phyloP scores from a whole-genome alignment of 768 basidiomycete genomes.

The Lentinula sp. region DNA sequence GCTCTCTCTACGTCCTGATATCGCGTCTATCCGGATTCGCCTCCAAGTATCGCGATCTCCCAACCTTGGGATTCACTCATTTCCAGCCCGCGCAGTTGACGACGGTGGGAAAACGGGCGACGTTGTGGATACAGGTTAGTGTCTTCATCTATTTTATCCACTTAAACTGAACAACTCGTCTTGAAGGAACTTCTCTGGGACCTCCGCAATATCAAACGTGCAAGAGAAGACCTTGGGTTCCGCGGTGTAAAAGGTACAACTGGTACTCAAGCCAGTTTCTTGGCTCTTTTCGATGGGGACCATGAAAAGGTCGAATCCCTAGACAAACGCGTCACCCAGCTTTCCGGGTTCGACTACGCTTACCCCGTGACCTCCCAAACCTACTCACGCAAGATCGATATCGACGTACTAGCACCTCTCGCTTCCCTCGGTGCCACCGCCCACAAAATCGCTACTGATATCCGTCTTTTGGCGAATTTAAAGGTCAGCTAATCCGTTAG shows the following conservation, averaged over 20 bases:
- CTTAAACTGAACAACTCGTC: no score
- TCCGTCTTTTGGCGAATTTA: constrained; percentile 88
- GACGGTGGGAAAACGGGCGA: constrained; percentile 95
- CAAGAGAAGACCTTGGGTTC: constrained; percentile 90
- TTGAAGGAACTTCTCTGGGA: constrained; percentile 91
- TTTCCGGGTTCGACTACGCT: constrained; percentile 89
- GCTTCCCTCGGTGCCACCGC: constrained; percentile 92
- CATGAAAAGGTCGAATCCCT: constrained; percentile 94
- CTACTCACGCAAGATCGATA: constrained; percentile 95
- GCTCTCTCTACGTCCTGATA: constrained; percentile 86
- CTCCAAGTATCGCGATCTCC: constrained; percentile 76
- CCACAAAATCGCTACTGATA: constrained; percentile 96
- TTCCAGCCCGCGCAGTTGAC: constrained; percentile 99
- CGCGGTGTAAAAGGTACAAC: constrained; percentile 99
- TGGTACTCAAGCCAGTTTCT: constrained; percentile 95
- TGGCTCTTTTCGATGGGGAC: constrained; percentile 90
- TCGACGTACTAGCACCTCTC: constrained; percentile 86
- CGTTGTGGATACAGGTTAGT: constrained; percentile 88
- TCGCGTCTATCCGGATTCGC: constrained; percentile 85
- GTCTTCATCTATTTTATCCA: background rate
- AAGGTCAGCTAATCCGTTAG: constrained; percentile 39
- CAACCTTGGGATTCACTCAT: constrained; percentile 96
- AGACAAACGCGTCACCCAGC: constrained; percentile 82
- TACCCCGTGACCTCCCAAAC: constrained; percentile 99
- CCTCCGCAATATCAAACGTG: constrained; percentile 85